A percentile compares a stretch with the other conserved stretches of the same genome.
Evolutionary conservation across 2,329 filamentous ascomycete species (phyloP).

Genomic region (Fusarium odoratissimum): DNA sequence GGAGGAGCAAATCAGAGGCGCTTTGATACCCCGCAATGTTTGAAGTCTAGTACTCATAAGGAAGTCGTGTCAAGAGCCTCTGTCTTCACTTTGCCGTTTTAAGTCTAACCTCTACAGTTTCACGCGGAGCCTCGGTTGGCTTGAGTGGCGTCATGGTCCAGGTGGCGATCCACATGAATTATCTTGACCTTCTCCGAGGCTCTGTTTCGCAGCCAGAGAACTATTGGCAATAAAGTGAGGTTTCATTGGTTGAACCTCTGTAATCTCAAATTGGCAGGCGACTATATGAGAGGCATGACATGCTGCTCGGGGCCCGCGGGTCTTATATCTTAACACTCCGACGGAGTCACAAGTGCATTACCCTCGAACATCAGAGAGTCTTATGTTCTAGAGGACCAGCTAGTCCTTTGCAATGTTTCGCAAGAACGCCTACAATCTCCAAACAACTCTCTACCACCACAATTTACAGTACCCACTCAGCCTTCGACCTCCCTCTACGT

Average conservation of each 20-base stretch:
- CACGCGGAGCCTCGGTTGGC: neutral
- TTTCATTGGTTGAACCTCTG: neutral
- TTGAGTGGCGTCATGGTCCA: neutral
- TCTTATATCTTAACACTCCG: neutral
- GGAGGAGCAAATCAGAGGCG: constrained; percentile 3
- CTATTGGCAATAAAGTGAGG: neutral
- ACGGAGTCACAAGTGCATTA: neutral
- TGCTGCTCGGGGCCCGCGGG: neutral
- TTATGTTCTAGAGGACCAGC: too few relatives aligned
- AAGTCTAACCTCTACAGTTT: neutral
- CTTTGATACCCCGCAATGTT: constrained; percentile 11
- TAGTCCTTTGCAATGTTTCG: neutral
- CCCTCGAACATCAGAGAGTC: neutral
- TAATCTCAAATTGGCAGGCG: neutral
- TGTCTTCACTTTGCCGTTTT: neutral
- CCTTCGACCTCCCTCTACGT: neutral
- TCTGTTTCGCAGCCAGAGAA: neutral
- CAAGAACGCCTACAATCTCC: accelerated
- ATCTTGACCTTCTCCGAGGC: neutral
- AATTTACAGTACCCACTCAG: neutral
- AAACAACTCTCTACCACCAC: too few relatives aligned
- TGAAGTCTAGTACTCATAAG: neutral
- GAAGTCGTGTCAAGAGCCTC: neutral
- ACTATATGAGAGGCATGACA: neutral
- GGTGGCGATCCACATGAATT: neutral